Percentiles rank a stretch among this genome's conserved stretches.
These are phyloP conservation scores for Tardiomyces digboiensis DNA, from an alignment of 1,139 yeast genomes.

Conservation along the genomic window DNA sequence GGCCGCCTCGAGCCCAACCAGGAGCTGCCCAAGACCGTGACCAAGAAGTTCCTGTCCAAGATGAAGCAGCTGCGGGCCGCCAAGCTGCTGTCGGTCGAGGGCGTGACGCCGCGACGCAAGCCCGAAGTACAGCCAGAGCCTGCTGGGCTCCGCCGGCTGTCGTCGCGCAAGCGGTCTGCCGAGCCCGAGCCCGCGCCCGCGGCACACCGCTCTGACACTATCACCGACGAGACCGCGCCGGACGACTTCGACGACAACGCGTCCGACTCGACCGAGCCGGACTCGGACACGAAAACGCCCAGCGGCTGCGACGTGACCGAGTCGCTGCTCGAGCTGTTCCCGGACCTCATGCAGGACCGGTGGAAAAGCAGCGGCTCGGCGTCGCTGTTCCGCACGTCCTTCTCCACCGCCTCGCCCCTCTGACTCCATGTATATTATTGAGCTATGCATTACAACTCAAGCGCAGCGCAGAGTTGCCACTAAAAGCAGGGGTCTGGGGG, in stretches of 20 bases:
- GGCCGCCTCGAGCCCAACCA: background rate
- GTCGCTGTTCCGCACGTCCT: background rate
- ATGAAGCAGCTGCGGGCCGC: background rate
- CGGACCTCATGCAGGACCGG: background rate
- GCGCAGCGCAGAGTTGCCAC: too few relatives aligned
- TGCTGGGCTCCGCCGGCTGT: background rate
- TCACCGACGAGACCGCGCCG: background rate
- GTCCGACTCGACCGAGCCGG: background rate
- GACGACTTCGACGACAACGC: background rate
- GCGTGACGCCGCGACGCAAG: background rate
- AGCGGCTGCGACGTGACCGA: background rate
- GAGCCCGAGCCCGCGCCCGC: background rate
- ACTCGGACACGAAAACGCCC: background rate
- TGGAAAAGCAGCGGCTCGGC: background rate
- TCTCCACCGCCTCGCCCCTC: too few relatives aligned
- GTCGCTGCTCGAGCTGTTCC: background rate
- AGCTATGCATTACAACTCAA: too few relatives aligned
- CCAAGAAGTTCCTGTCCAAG: conserved; percentile 3
- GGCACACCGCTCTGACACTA: background rate
- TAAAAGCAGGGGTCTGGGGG: too few relatives aligned
- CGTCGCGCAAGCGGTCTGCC: background rate
- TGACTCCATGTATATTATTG: too few relatives aligned
- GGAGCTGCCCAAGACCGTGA: conserved; percentile 5
- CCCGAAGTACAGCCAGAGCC: background rate
- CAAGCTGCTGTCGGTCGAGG: background rate